These are phyloP conservation scores for Ambrosiella cleistominuta DNA, from an alignment of 2,329 filamentous ascomycete genomes.

Conservation along the genomic window DNA sequence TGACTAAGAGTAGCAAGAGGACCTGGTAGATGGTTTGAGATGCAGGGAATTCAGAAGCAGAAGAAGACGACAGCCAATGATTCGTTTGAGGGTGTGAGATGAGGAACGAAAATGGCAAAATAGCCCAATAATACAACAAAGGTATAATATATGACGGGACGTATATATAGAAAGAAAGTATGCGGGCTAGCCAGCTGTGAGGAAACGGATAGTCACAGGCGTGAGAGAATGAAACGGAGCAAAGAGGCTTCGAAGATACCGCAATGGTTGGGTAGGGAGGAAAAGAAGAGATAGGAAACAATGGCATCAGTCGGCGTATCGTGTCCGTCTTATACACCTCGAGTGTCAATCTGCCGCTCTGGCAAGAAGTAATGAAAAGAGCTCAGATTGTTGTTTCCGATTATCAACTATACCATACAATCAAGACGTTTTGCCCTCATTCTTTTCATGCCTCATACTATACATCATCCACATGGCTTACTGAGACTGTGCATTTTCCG, in stretches of 20 bases:
- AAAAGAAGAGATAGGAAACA: background rate
- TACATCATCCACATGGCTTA: background rate
- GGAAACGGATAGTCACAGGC: background rate
- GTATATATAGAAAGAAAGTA: background rate
- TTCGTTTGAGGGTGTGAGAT: background rate
- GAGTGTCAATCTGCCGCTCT: background rate
- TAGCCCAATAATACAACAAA: background rate
- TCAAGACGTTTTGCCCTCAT: too few species aligned
- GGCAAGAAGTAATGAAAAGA: too few species aligned
- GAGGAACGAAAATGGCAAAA: background rate
- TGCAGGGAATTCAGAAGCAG: background rate
- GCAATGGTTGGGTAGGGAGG: conserved; percentile 1
- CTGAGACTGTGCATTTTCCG: background rate
- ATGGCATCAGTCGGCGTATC: background rate
- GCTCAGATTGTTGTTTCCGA: too few species aligned
- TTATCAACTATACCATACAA: too few species aligned
- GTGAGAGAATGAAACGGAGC: conserved; percentile 5
- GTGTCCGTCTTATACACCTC: background rate
- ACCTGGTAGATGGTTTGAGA: background rate
- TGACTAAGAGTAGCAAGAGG: background rate
- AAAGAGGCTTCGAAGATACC: conserved; percentile 2
- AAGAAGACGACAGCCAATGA: background rate
- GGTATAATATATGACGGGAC: background rate
- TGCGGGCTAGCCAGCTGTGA: background rate
- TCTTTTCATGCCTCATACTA: background rate